Percentiles rank a stretch among this genome's conserved stretches.
Evolutionary conservation across 352 stramenopile genomes (phyloP).

Genomic region (Pythium sp.): DNA sequence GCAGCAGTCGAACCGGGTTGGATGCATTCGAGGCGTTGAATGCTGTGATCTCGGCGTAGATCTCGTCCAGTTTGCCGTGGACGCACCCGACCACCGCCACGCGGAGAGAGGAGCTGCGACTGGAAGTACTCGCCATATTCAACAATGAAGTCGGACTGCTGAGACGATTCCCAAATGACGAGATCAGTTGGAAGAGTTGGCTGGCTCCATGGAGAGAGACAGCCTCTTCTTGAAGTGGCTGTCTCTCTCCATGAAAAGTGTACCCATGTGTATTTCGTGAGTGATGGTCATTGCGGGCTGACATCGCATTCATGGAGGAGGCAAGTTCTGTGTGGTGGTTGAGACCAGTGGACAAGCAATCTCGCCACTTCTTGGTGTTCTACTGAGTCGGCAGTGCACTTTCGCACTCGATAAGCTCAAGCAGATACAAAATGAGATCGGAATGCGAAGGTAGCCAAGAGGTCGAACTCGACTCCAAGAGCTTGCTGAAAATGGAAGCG

Average conservation of each 20-base stretch:
- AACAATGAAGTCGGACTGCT: neutral
- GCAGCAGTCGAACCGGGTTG: conserved; percentile 61
- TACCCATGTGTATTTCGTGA: conserved; percentile 3
- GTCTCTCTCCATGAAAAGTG: neutral
- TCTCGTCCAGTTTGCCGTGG: conserved; percentile 92
- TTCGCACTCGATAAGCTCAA: neutral
- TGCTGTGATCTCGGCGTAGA: conserved; percentile 86
- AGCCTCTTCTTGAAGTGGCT: too few species aligned
- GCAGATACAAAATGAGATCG: neutral
- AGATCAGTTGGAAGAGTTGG: neutral
- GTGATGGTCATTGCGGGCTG: neutral
- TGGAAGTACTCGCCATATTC: neutral
- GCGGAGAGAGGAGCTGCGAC: neutral
- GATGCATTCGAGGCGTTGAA: conserved; percentile 48
- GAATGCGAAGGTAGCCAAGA: too few species aligned
- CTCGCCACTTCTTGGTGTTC: neutral
- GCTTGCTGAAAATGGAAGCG: too few species aligned
- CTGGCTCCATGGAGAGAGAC: neutral
- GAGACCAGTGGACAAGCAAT: neutral
- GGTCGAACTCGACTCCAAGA: neutral
- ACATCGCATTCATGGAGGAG: too few species aligned
- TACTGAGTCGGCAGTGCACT: neutral
- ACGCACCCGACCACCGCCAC: conserved; percentile 91
- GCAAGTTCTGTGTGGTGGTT: neutral
- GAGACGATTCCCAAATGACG: neutral